Conservation (phyloP, 352 stramenopile species). For the Pythium scleroteichum region DNA sequence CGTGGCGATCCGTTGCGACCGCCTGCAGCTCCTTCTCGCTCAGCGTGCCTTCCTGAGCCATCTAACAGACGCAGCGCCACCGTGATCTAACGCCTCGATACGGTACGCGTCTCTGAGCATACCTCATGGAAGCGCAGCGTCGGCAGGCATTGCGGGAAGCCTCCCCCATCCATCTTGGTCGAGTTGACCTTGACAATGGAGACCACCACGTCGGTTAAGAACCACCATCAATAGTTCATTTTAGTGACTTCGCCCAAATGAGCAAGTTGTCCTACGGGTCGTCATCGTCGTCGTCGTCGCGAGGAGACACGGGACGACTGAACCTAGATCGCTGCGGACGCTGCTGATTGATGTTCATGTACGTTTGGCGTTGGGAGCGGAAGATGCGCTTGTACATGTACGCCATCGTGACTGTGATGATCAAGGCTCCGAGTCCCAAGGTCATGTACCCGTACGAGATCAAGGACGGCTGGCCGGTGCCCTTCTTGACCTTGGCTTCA, state of each 20-base stretch:
- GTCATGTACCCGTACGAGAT: constrained; percentile 65
- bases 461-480: constrained; percentile 35
- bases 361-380: constrained; percentile 49
- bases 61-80: constrained; percentile 14
- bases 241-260: too few relatives aligned
- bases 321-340: constrained; percentile 34
- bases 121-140: constrained; percentile 73
- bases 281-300: constrained; percentile 40
- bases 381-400: constrained; percentile 79
- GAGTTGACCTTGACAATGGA: constrained; percentile 4
- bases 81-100: too few relatives aligned
- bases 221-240: background rate
- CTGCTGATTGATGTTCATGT: constrained; percentile 72
- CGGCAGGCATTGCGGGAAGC: constrained; percentile 58
- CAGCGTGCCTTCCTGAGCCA: constrained; percentile 30
- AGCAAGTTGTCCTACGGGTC: constrained; percentile 3
- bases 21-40: constrained; percentile 43
- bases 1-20: constrained; percentile 39
- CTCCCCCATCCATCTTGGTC: constrained; percentile 28
- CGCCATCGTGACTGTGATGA: constrained; percentile 59
- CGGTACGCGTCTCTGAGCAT: too few relatives aligned
- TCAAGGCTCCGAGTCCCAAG: constrained; percentile 55
- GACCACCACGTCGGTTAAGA: background rate
- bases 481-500: constrained; percentile 30
- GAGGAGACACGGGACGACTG: constrained; percentile 30